Evolutionary conservation across 2,329 filamentous ascomycete genomes (phyloP), one percentile per base, ranked within the genome.

Genomic region (Penicillium brasilianum): DNA sequence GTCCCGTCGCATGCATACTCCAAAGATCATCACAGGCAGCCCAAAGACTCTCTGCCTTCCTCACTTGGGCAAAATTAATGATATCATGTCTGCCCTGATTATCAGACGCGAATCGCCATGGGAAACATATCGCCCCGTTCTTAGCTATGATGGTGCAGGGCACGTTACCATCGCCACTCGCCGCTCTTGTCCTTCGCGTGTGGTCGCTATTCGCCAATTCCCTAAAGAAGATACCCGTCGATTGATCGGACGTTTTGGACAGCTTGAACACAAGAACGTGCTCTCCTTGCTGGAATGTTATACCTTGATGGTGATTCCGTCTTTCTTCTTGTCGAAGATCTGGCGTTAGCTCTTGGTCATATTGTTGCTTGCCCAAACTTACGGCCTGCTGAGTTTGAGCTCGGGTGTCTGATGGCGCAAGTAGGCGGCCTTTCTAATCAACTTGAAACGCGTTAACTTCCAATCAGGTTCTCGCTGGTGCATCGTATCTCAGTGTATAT

Each of bases 261-360:
- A 46, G 43, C 43, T 46, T 46, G 18, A 46, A 46, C 9, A 46
- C 43, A 46, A 46, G 22, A 20, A 46, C 22, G 43, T 46, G 11
- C 18, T 46, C 22, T 46, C 43, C 43, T 46, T 46, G 43, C 22
- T 46, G 43, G 7, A 22, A 25, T 22, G 43, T n/a, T n/a, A n/a
- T 46, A 46, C 22, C 43, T 46, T 18, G n/a, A 46, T 46, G 43
- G 43, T 46, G 43, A 46, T 46, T 46, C 43, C 22, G 43, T 18
- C 43, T 46, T 46, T 46, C 8, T 46, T 46, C 43, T 25, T 2
- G 18, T 46, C 22, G 43, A 46, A 3, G 36, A 37, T 37, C 36
- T 10, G 36, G 36, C 36, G 36, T 37, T 37, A 37, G 16, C 36
- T n/a, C 6, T 37, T 16, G 36, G 36, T 13, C 36, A 37, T 37